These are phyloP conservation scores for Talaromyces sp. DNA, from an alignment of 2,329 filamentous ascomycete species.

Conservation along the genomic window DNA sequence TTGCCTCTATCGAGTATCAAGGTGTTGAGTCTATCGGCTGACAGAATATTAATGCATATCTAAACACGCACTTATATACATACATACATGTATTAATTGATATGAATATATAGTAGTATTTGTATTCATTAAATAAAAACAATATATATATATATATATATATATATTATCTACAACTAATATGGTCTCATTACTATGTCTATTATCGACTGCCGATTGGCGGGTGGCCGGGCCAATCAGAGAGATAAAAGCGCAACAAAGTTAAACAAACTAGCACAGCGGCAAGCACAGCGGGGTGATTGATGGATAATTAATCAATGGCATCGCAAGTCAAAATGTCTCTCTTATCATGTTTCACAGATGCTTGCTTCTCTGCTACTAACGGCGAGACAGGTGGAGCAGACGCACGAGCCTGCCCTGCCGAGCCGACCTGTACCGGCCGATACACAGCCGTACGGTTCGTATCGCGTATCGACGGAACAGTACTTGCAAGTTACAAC, in stretches of 20 bases:
- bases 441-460: neutral
- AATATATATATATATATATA: too few species aligned
- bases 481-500: neutral
- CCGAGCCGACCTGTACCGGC: neutral
- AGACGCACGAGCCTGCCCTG: neutral
- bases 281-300: neutral
- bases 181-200: neutral
- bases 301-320: neutral
- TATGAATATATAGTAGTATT: neutral
- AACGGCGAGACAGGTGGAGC: neutral
- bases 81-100: too few species aligned
- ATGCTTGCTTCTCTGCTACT: neutral
- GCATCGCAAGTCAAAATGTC: neutral
- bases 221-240: neutral
- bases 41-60: too few species aligned
- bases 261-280: neutral
- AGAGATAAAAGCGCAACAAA: neutral
- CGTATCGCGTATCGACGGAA: neutral
- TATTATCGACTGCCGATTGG: neutral
- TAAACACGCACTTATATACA: too few species aligned
- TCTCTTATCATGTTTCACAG: neutral
- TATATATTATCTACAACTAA: neutral
- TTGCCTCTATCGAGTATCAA: neutral
- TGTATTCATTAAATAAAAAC: neutral
- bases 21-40: too few species aligned